Evolutionary conservation across 108 stramenopile genomes (phyloP).

Genomic region (Cyclotella kingstonii): DNA sequence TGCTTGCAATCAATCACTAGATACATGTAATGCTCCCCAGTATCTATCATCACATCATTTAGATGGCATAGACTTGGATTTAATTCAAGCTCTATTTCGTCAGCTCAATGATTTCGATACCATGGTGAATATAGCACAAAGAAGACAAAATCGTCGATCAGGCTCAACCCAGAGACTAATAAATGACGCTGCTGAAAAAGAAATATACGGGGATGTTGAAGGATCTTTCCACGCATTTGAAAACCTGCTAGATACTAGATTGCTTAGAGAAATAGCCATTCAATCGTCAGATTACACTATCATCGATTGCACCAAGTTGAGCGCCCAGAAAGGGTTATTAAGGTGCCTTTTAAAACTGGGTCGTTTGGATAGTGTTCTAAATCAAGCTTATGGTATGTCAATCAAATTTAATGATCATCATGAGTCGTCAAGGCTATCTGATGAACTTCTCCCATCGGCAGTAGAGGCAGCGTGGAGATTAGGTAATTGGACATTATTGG

Average conservation of each 20-base stretch:
- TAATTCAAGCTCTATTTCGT: conserved; percentile 56
- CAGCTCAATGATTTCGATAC: conserved; percentile 77
- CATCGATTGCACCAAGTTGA: conserved; percentile 7
- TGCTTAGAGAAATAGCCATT: conserved; percentile 6
- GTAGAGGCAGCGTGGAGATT: conserved; percentile 87
- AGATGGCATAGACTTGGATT: conserved; percentile 40
- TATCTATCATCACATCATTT: conserved; percentile 29
- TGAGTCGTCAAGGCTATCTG: conserved; percentile 4
- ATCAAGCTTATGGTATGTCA: conserved; percentile 64
- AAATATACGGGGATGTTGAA: conserved; percentile 71
- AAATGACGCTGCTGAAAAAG: conserved; percentile 62
- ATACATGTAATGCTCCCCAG: conserved; percentile 14
- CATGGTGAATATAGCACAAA: conserved; percentile 55
- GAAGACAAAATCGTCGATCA: conserved; percentile 16
- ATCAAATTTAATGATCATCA: conserved; percentile 3
- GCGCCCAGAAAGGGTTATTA: conserved; percentile 59
- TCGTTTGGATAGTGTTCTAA: conserved; percentile 80
- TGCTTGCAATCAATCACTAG: not conserved
- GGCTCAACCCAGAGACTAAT: conserved; percentile 25
- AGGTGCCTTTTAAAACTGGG: conserved; percentile 76
- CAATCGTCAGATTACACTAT: no score
- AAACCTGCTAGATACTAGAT: conserved; percentile 48
- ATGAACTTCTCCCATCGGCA: conserved; percentile 50
- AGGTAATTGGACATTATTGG: conserved; percentile 74
- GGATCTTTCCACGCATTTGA: conserved; percentile 81